phyloP scores from a whole-genome alignment of 768 basidiomycete species.

The Thelephora ganbajun region DNA sequence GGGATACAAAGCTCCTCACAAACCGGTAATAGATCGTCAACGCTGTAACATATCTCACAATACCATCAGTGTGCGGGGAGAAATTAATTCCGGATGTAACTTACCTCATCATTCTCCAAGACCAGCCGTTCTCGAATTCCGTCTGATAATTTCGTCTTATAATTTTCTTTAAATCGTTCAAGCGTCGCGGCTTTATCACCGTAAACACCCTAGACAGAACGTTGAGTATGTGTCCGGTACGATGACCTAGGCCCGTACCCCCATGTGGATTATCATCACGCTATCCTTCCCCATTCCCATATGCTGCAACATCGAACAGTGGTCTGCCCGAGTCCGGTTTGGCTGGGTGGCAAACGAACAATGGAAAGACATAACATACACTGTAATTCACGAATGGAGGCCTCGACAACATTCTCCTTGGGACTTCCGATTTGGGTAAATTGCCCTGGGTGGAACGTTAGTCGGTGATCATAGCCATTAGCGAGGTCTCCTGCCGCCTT shows the following conservation, averaged over 20 bases:
- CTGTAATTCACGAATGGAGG: constrained; percentile 64
- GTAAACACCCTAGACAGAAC: constrained; percentile 46
- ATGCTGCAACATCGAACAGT: constrained; percentile 74
- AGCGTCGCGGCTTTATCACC: constrained; percentile 65
- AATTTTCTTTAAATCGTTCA: constrained; percentile 58
- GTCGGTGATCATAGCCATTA: constrained; percentile 35
- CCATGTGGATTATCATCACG: constrained; percentile 78
- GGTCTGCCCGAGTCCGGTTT: constrained; percentile 26
- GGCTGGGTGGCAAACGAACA: not conserved
- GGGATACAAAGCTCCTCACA: constrained; percentile 70
- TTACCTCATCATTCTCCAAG: constrained; percentile 89
- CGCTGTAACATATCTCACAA: constrained; percentile 67
- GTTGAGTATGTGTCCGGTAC: constrained; percentile 9
- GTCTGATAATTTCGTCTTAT: constrained; percentile 39
- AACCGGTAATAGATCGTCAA: constrained; percentile 75
- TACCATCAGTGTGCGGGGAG: not conserved
- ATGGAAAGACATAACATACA: constrained; percentile 20
- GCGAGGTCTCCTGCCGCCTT: constrained; percentile 31
- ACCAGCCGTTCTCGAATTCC: constrained; percentile 64
- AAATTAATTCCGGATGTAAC: constrained; percentile 5
- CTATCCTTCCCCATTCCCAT: constrained; percentile 77
- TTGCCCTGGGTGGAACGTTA: constrained; percentile 86
- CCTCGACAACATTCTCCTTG: constrained; percentile 54
- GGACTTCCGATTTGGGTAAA: constrained; percentile 77
- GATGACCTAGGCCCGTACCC: constrained; percentile 30